A percentile compares a stretch with the other conserved stretches of the same genome.
Conservation (phyloP, 176 grass and related monocot genomes). For the Avena sativa region DNA sequence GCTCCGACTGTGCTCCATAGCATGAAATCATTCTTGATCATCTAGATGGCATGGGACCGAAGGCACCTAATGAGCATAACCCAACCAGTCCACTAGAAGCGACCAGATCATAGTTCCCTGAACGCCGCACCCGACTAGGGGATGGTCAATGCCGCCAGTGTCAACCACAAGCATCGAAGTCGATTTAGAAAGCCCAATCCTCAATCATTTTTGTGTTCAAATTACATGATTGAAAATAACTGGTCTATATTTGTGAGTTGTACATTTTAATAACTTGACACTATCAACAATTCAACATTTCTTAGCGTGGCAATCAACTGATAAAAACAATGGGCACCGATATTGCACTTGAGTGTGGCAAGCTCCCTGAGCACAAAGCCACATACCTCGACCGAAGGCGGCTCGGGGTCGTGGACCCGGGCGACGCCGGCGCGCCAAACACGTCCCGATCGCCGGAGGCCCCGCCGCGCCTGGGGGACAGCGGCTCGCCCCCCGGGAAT, state of each 20-base stretch:
- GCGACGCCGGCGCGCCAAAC: conserved; percentile 56
- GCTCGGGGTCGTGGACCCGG: conserved; percentile 49
- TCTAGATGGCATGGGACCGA: neutral
- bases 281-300: neutral
- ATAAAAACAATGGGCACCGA: neutral
- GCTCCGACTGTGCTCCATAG: neutral
- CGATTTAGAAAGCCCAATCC: neutral
- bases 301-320: neutral
- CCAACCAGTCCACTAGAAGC: neutral
- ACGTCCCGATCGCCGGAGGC: conserved; percentile 54
- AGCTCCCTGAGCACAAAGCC: neutral
- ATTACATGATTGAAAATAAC: neutral
- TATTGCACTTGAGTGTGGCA: conserved; percentile 12
- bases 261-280: neutral
- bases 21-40: neutral
- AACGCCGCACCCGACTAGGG: neutral
- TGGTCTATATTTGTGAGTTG: neutral
- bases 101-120: neutral
- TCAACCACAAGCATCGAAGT: neutral
- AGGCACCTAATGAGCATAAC: too few relatives aligned
- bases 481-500: conserved; percentile 70
- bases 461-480: conserved; percentile 46
- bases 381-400: conserved; percentile 40
- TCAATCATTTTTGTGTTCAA: neutral
- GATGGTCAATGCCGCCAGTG: neutral